A percentile compares a stretch with the other conserved stretches of the same genome.
Evolutionary conservation across 148 eudicot genomes (phyloP).

Genomic region (Nepenthes gracilis): DNA sequence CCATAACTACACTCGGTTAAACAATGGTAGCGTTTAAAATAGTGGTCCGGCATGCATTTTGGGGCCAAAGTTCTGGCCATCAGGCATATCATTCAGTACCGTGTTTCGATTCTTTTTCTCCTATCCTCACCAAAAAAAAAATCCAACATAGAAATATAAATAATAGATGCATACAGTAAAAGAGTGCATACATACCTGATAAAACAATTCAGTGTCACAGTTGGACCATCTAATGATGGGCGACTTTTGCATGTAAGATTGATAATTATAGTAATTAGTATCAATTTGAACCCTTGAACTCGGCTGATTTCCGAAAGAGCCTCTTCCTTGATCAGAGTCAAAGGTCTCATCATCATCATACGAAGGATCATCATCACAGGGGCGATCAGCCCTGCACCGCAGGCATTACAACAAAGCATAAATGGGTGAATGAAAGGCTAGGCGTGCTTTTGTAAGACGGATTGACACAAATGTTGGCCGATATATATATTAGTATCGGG

Average conservation of each 20-base stretch:
- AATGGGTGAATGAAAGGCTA: too few species aligned
- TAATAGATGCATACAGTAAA: not conserved
- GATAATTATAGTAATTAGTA: conserved; percentile 44
- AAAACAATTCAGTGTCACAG: conserved; percentile 78
- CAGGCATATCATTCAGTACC: not conserved
- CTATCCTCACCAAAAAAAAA: not conserved
- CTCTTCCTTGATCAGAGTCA: conserved; percentile 29
- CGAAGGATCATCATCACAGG: too few species aligned
- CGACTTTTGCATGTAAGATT: conserved; percentile 38
- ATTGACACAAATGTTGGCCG: too few species aligned
- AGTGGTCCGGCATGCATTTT: too few species aligned
- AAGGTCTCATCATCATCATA: conserved; percentile 30
- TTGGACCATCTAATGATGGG: conserved; percentile 61
- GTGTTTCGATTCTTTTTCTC: not conserved
- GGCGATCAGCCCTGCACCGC: too few species aligned
- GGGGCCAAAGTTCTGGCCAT: too few species aligned
- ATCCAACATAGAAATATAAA: too few species aligned
- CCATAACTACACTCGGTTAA: too few species aligned
- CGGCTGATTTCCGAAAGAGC: conserved; percentile 14
- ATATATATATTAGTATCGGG: too few species aligned
- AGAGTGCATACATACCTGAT: conserved; percentile 34
- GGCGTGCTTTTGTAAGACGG: too few species aligned
- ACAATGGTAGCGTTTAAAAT: too few species aligned
- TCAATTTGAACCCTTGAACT: conserved; percentile 20
- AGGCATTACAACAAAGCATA: too few species aligned